Evolutionary conservation across 192 early-diverging fungal genomes (phyloP), one percentile per base, ranked within the genome.

Genomic region (Hyaloraphidium curvatum): DNA sequence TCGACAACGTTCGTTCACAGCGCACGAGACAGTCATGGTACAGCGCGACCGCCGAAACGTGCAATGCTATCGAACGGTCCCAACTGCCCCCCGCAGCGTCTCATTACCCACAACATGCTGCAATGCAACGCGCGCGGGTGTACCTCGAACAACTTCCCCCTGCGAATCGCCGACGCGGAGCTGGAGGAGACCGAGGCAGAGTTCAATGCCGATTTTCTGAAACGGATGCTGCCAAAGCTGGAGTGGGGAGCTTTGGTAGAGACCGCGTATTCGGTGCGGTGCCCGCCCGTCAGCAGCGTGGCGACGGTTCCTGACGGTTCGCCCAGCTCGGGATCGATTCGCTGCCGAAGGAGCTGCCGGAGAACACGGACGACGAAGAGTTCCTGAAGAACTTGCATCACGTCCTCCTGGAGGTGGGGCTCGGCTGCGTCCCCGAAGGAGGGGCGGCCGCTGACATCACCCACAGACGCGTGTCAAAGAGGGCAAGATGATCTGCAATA

Each of bases 91-190:
- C 25, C 25, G 11, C 23, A 48, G 43, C 14, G 92, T 70, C 82
- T 97, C 57, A 79, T 97, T 33, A 92, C 90, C 29, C 94, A 97
- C 74, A 97, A 97, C 67, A 87, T 97, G 88, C 78, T 97, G 51
- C 86, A 90, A 72, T 97, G 94, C 81, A 87, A 93, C 62, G 94
- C 85, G 62, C 92, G 89, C 67, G 79, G 79, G 68, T 97, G 94
- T 75, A 78, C 74, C n/a, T 72, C 69, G 56, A 80, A 83, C 62
- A 87, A 84, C 71, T 97, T 85, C 58, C 94, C 94, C n/a, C 75
- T 97, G 17, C 69, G 74, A 35, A 70, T 97, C 61, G 72, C 81
- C 56, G 80, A 93, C 30, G 81, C 74, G 13, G 75, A 86, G 56
- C 67, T 93, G 16, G 87, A 94, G 63, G 66, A 79, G 54, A 64